These are phyloP conservation scores for Lunasporangiospora selenospora DNA, from an alignment of 192 early-diverging fungal species.

Conservation along the genomic window DNA sequence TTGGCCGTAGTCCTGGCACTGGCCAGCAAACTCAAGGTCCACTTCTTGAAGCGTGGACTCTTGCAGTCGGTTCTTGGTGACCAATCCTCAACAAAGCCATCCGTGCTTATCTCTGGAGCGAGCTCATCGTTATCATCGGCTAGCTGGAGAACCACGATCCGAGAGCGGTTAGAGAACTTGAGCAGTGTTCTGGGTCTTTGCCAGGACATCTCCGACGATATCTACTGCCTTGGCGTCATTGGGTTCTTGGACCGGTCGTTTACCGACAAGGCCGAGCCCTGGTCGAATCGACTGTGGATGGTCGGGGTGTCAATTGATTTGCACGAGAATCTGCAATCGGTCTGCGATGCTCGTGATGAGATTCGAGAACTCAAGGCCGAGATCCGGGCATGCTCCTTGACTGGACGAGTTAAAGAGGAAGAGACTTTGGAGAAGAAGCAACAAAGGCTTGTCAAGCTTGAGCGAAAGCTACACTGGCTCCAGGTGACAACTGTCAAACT, in stretches of 20 bases:
- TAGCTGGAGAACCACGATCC: conserved; percentile 18
- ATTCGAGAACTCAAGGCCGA: no score
- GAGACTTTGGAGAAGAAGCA: conserved; percentile 23
- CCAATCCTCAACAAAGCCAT: no score
- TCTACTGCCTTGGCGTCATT: conserved; percentile 75
- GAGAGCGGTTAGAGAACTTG: conserved; percentile 41
- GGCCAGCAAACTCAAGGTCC: conserved; percentile 4
- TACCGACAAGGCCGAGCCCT: conserved; percentile 59
- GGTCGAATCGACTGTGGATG: conserved; percentile 76
- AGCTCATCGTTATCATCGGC: no score
- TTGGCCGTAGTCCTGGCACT: conserved; percentile 57
- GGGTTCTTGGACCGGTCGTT: conserved; percentile 62
- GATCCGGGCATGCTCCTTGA: no score
- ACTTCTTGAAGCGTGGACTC: conserved; percentile 1
- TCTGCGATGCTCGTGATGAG: conserved; percentile 35
- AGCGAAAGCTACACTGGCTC: conserved; percentile 60
- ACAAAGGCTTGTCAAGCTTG: conserved; percentile 27
- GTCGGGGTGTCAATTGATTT: conserved; percentile 72
- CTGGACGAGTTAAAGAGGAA: conserved; percentile 26
- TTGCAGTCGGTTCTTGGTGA: conserved; percentile 5
- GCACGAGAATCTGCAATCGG: conserved; percentile 54
- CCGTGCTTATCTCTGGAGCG: no score
- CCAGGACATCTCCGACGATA: conserved; percentile 79
- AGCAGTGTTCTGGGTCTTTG: conserved; percentile 59
- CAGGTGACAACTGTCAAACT: conserved; percentile 70